phyloP scores from a whole-genome alignment of 108 stramenopile genomes.

The Nannochloropsis gaditana region DNA sequence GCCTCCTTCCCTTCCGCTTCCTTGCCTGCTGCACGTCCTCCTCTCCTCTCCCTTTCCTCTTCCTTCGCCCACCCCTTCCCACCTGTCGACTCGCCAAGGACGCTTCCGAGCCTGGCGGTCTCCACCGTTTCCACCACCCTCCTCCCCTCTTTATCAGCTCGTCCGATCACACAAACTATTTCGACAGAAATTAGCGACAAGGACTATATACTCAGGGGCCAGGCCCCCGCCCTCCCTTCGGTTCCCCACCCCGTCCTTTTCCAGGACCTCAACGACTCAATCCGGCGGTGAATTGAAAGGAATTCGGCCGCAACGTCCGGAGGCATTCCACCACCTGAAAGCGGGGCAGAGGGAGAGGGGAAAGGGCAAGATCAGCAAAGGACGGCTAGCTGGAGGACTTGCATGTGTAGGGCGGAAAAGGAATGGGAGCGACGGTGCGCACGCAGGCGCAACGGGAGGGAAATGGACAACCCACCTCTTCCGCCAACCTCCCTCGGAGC shows the following conservation, averaged over 20 bases:
- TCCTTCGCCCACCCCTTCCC: too few relatives aligned
- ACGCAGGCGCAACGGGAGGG: background rate
- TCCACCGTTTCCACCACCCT: too few relatives aligned
- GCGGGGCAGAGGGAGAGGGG: background rate
- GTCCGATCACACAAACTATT: too few relatives aligned
- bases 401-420: background rate
- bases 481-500: background rate
- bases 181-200: too few relatives aligned
- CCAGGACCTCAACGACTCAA: background rate
- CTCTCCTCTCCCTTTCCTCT: too few relatives aligned
- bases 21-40: too few relatives aligned
- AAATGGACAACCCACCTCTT: background rate
- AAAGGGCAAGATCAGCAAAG: background rate
- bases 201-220: too few relatives aligned
- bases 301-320: background rate
- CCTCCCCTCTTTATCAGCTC: too few relatives aligned
- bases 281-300: background rate
- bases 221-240: too few relatives aligned
- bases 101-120: too few relatives aligned
- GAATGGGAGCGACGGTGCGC: background rate
- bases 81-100: too few relatives aligned
- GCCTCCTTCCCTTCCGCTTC: background rate
- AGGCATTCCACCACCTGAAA: background rate
- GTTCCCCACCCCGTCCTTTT: too few relatives aligned
- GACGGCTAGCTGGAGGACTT: background rate